These are phyloP conservation scores for Phoma herbarum DNA, from an alignment of 2,329 filamentous ascomycete species.

Conservation along the genomic window DNA sequence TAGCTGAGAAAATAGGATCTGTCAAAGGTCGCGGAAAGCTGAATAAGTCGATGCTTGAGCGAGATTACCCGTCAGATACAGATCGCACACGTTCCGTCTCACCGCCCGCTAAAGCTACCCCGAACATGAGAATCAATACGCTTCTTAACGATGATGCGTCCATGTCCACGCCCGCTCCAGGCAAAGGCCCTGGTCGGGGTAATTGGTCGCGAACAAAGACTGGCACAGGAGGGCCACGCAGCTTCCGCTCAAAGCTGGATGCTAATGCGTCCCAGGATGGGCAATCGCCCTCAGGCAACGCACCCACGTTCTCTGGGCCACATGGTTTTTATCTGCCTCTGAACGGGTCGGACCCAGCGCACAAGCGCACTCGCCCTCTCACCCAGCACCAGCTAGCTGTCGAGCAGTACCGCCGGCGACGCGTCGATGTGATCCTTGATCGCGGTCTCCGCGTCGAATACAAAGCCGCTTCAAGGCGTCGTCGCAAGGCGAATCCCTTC, in stretches of 20 bases:
- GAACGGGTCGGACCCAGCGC: slow-evolving; percentile 57
- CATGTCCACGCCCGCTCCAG: slow-evolving; percentile 40
- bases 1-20: slow-evolving; percentile 37
- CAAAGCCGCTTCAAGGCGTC: slow-evolving; percentile 67
- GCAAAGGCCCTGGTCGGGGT: slow-evolving; percentile 59
- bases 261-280: slow-evolving; percentile 43
- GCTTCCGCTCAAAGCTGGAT: slow-evolving; percentile 49
- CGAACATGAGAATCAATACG: slow-evolving; percentile 59
- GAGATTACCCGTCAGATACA: slow-evolving; percentile 55
- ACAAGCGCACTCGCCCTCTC: slow-evolving; percentile 72
- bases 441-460: slow-evolving; percentile 75
- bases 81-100: slow-evolving; percentile 59
- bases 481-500: slow-evolving; percentile 72
- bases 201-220: slow-evolving; percentile 58
- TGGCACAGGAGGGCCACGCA: slow-evolving; percentile 33
- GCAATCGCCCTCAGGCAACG: slow-evolving; percentile 44
- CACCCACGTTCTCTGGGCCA: slow-evolving; percentile 59
- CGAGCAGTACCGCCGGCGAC: slow-evolving; percentile 77
- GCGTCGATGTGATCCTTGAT: slow-evolving; percentile 83
- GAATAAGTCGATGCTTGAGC: slow-evolving; percentile 45
- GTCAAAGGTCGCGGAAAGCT: slow-evolving; percentile 48
- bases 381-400: slow-evolving; percentile 85
- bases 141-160: slow-evolving; percentile 57
- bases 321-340: slow-evolving; percentile 61
- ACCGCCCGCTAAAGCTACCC: slow-evolving; percentile 51